A percentile compares a stretch with the other conserved stretches of the same genome.
phyloP scores from a whole-genome alignment of 2,329 filamentous ascomycete genomes.

The Aspergillus fructus region DNA sequence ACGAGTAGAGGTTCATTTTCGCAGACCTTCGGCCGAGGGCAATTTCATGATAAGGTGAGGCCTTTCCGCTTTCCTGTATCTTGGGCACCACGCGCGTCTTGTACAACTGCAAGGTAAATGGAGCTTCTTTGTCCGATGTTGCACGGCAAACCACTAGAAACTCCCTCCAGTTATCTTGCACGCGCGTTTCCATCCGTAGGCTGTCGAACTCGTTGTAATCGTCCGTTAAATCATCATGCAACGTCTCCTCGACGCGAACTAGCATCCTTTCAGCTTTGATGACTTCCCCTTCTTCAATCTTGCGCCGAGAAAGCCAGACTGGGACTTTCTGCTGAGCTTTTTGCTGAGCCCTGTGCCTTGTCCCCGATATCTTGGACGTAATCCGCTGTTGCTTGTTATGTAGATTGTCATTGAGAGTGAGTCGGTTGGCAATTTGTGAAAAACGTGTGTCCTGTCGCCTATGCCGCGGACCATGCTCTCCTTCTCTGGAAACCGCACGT shows the following conservation, averaged over 20 bases:
- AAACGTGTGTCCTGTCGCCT: constrained; percentile 22
- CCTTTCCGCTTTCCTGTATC: constrained; percentile 55
- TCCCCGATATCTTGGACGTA: constrained; percentile 37
- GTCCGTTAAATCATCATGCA: constrained; percentile 53
- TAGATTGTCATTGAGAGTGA: constrained; percentile 46
- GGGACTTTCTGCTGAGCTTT: constrained; percentile 31
- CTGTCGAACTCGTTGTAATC: constrained; percentile 66
- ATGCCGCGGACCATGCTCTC: constrained; percentile 16
- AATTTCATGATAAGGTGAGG: constrained; percentile 59
- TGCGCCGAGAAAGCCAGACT: constrained; percentile 34
- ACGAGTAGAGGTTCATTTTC: constrained; percentile 63
- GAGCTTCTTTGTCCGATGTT: constrained; percentile 53
- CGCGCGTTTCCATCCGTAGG: constrained; percentile 57
- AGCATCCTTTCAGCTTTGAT: constrained; percentile 70
- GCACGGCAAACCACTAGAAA: constrained; percentile 63
- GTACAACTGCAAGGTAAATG: constrained; percentile 60
- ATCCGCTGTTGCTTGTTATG: constrained; percentile 41
- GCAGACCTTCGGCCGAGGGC: constrained; percentile 53
- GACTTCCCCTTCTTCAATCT: constrained; percentile 58
- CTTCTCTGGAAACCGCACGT: constrained; percentile 23
- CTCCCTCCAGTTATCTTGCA: constrained; percentile 65
- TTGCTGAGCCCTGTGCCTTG: constrained; percentile 3
- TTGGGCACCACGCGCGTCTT: constrained; percentile 64
- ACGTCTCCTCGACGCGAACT: constrained; percentile 58
- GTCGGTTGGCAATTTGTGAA: constrained; percentile 40